A percentile compares a stretch with the other conserved stretches of the same genome.
Conservation (phyloP, 208 protist genomes). For the Zelonia costaricensis region DNA sequence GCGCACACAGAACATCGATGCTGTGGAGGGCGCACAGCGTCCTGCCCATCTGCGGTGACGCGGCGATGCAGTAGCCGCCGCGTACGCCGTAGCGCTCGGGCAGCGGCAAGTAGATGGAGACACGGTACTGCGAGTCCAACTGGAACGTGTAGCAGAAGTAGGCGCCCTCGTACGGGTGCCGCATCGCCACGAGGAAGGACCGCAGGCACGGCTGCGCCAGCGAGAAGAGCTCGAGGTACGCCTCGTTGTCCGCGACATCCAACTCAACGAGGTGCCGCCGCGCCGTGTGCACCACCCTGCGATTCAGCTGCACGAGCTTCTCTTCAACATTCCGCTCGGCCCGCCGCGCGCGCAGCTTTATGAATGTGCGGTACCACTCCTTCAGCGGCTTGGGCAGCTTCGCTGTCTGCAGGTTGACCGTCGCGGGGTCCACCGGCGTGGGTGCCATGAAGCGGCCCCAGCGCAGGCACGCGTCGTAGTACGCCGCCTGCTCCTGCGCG, state of each 20-base stretch:
- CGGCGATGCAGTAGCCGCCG: constrained; percentile 59
- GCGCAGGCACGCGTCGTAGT: constrained; percentile 65
- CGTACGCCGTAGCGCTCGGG: constrained; percentile 63
- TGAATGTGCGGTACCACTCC: constrained; percentile 34
- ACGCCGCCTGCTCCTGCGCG: constrained; percentile 32
- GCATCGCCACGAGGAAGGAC: constrained; percentile 51
- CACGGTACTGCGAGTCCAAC: constrained; percentile 44
- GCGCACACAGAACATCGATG: constrained; percentile 58
- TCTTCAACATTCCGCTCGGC: constrained; percentile 28
- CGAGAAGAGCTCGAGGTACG: constrained; percentile 40
- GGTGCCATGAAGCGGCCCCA: constrained; percentile 46
- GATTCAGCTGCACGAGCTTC: constrained; percentile 43
- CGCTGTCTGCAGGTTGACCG: constrained; percentile 4
- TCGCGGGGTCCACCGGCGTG: constrained; percentile 19
- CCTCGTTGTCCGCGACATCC: constrained; percentile 31
- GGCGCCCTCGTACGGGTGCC: constrained; percentile 56
- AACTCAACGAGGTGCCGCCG: constrained; percentile 61
- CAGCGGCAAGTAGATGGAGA: constrained; percentile 65
- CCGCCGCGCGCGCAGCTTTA: constrained; percentile 29
- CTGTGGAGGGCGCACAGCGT: constrained; percentile 53
- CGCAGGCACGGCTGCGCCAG: constrained; percentile 40
- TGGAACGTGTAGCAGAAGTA: constrained; percentile 43
- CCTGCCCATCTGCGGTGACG: constrained; percentile 24
- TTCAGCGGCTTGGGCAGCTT: constrained; percentile 50
- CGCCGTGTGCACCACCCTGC: constrained; percentile 19